Evolutionary conservation across 2,329 filamentous ascomycete species (phyloP).

Genomic region (Boeremia lycopersici): DNA sequence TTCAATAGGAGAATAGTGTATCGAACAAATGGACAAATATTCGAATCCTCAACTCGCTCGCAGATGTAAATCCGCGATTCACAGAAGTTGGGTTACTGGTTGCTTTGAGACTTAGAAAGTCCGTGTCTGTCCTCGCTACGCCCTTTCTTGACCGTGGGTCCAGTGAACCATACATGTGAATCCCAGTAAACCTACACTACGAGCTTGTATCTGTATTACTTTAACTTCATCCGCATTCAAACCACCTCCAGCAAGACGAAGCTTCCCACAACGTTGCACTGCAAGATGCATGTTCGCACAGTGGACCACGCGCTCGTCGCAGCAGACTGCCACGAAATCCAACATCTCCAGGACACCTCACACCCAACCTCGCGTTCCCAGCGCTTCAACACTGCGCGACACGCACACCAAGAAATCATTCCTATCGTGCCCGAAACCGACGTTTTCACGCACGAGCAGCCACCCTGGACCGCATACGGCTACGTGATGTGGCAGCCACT

Average conservation of each 20-base stretch:
- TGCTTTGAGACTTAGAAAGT: background rate
- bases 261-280: background rate
- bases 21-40: no score
- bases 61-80: no score
- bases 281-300: slow-evolving; percentile 15
- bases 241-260: no score
- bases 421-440: slow-evolving; percentile 5
- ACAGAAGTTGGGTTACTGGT: no score
- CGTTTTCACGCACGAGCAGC: slow-evolving; percentile 18
- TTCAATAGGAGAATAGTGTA: no score
- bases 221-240: no score
- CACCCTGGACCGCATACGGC: slow-evolving; percentile 41
- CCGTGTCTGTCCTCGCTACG: background rate
- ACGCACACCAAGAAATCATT: slow-evolving; percentile 12
- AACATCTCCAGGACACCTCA: slow-evolving; percentile 8
- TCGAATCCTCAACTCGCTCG: no score
- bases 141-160: background rate
- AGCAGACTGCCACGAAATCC: slow-evolving; percentile 1
- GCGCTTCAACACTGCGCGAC: slow-evolving; percentile 22
- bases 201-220: no score
- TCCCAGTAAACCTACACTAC: no score
- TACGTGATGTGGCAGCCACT: slow-evolving; percentile 44
- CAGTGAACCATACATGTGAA: background rate
- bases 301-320: slow-evolving; percentile 16
- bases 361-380: slow-evolving; percentile 7